Base-by-base conservation (phyloP, 2,329 filamentous ascomycete species). In the Salinomyces thailandicus region DNA sequence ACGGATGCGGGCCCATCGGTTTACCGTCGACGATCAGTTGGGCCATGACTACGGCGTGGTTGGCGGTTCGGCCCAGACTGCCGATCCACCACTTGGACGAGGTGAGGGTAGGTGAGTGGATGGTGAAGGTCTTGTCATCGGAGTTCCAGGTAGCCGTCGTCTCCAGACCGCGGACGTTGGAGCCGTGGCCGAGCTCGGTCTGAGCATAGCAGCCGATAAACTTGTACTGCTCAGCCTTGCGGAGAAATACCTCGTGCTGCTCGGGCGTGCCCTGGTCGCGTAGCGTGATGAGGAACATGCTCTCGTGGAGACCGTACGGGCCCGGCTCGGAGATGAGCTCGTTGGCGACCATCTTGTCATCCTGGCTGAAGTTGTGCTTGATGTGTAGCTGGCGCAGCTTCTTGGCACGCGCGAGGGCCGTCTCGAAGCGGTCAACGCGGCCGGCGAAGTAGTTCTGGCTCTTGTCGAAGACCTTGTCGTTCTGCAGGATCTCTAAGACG, bases 61-160 rank as follows among this genome's bases (percentile, higher is more conserved):
- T 87, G 30, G 83, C 82, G 2, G 78, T 79, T 49, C 79, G 71
- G 35, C 82, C 83, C 3, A 87, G 68, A 8, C 80, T 82, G 1
- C 83, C 83, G 49, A 85, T 85, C 83, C 83, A 87, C 81, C 81
- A 89, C 55, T 89, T 89, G 20, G 79, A 80, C 0, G 81, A 73
- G 2, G 82, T 86, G 38, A 86, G 66, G 43, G 75, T 68, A 7
- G 82, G 82, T 0, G 79, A 84, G 59, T 86, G 76, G 22, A 87
- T 68, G 11, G 68, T 78, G 51, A 87, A 86, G 3, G 77, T 83
- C 67, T 83, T 80, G 59, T 84, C 78, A 4, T 77, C 65, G 0
- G 73, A 64, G 51, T 83, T 79, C 80, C 80, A 86, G 0, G 75
- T 84, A 1, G 80, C 80, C 0, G 74, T 80, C 0, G 79, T 83